phyloP scores from a whole-genome alignment of 768 basidiomycete genomes.

The Naematelia encephala region DNA sequence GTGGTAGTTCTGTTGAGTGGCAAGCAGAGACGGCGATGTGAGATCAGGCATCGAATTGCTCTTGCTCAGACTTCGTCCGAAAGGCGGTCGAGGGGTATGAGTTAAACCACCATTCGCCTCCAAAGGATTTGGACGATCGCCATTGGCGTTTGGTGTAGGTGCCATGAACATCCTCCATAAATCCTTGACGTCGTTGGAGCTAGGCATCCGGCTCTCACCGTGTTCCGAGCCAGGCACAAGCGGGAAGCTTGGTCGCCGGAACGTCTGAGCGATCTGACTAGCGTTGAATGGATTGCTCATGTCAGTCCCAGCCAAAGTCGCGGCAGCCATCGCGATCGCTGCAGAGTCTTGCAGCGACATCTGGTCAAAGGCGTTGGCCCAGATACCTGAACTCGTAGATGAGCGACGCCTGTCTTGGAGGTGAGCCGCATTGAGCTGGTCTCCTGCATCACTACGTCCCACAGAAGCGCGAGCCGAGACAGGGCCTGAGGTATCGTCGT shows the following conservation, averaged over 20 bases:
- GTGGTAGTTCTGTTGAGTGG: slow-evolving; percentile 1
- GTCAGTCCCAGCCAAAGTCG: not conserved
- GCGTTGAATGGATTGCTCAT: slow-evolving; percentile 13
- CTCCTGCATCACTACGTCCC: slow-evolving; percentile 4
- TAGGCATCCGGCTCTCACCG: slow-evolving; percentile 21
- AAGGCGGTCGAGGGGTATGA: slow-evolving; percentile 28
- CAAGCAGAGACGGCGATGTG: slow-evolving; percentile 23
- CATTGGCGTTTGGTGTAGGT: slow-evolving; percentile 19
- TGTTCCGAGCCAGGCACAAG: not conserved
- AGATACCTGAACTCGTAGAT: slow-evolving; percentile 27
- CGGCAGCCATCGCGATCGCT: not conserved
- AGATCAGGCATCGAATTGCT: slow-evolving; percentile 45
- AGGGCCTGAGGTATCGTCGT: slow-evolving; percentile 10
- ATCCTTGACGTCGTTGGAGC: slow-evolving; percentile 44
- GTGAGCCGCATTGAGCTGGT: not conserved
- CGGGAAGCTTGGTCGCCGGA: slow-evolving; percentile 24
- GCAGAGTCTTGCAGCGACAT: slow-evolving; percentile 39
- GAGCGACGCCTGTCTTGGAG: slow-evolving; percentile 20
- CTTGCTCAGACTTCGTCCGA: slow-evolving; percentile 40
- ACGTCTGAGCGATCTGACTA: slow-evolving; percentile 12
- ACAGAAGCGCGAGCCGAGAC: slow-evolving; percentile 3
- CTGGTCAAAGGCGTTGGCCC: slow-evolving; percentile 41
- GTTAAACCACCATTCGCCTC: not conserved
- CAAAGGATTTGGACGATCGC: not conserved
- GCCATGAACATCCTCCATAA: slow-evolving; percentile 46